These are phyloP conservation scores for Conticribra weissflogii DNA, from an alignment of 108 stramenopile genomes.

Conservation along the genomic window DNA sequence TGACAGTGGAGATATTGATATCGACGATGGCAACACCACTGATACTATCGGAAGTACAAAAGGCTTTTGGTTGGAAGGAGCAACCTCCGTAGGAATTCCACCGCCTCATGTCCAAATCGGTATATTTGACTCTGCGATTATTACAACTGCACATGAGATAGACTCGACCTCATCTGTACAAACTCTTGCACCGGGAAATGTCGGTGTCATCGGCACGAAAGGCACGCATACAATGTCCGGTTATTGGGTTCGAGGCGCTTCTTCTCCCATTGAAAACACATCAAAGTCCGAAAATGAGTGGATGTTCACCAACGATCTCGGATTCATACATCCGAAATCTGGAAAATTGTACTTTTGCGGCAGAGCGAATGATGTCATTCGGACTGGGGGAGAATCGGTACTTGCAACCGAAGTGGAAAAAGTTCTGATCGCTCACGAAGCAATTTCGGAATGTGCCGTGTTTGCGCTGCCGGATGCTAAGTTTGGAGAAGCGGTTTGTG, in stretches of 20 bases:
- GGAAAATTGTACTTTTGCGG: conserved; percentile 79
- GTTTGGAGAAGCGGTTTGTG: conserved; percentile 80
- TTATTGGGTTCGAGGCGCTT: conserved; percentile 79
- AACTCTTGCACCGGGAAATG: conserved; percentile 23
- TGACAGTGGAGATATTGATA: neutral
- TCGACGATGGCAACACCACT: neutral
- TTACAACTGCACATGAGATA: conserved; percentile 3
- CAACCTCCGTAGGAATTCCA: conserved; percentile 67
- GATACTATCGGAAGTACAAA: neutral
- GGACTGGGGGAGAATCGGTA: conserved; percentile 92
- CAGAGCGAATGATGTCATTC: conserved; percentile 79
- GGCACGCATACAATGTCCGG: conserved; percentile 92
- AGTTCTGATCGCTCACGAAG: conserved; percentile 52
- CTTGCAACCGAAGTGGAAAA: conserved; percentile 87
- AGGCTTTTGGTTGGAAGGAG: conserved; percentile 6
- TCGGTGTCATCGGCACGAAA: conserved; percentile 82
- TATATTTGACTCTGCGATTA: conserved; percentile 34
- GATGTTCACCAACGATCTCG: conserved; percentile 81
- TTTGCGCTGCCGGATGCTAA: conserved; percentile 72
- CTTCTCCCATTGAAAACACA: conserved; percentile 12
- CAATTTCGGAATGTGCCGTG: conserved; percentile 69
- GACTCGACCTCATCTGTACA: no score
- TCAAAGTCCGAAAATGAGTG: conserved; percentile 22
- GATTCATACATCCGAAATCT: conserved; percentile 55
- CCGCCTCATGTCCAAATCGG: conserved; percentile 68